Evolutionary conservation across 1,284 basidiomycete species (phyloP).

Genomic region (Porogramme epimiltina): DNA sequence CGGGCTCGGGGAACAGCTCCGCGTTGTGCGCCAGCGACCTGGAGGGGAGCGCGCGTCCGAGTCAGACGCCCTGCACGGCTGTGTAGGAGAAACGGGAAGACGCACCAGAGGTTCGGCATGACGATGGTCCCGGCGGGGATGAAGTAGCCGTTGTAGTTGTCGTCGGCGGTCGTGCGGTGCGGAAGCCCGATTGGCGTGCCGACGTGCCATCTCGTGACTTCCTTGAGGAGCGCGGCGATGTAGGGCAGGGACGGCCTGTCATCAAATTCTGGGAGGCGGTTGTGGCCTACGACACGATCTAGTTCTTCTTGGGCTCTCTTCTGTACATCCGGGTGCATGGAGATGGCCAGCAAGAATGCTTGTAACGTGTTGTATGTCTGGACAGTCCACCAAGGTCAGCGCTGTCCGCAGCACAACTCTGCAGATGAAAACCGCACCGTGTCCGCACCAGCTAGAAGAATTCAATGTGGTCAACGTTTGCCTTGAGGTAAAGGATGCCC

Average conservation of each 20-base stretch:
- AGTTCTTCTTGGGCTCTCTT: slow-evolving; percentile 35
- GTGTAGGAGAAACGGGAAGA: neutral
- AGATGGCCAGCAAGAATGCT: slow-evolving; percentile 31
- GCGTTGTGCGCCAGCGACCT: slow-evolving; percentile 21
- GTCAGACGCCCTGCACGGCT: neutral
- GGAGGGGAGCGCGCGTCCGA: slow-evolving; percentile 26
- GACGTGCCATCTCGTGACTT: slow-evolving; percentile 36
- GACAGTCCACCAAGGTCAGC: neutral
- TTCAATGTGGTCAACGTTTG: too few relatives aligned
- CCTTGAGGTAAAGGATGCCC: neutral
- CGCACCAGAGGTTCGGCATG: neutral
- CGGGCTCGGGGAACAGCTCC: slow-evolving; percentile 20
- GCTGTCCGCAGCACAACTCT: neutral
- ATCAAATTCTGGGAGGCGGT: slow-evolving; percentile 32
- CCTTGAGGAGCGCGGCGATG: slow-evolving; percentile 25
- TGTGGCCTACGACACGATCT: slow-evolving; percentile 28
- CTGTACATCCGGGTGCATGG: slow-evolving; percentile 32
- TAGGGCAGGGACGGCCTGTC: slow-evolving; percentile 28
- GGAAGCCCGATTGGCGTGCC: slow-evolving; percentile 22
- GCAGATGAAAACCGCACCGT: slow-evolving; percentile 12
- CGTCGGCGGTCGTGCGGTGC: neutral
- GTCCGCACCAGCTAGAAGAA: neutral
- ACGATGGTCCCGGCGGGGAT: slow-evolving; percentile 18
- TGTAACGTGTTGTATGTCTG: neutral
- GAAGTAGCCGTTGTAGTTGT: neutral